Evolutionary conservation across 495 filamentous ascomycete species (phyloP), one percentile per base, ranked within the genome.

Genomic region (Astrothelium subdiscretum): DNA sequence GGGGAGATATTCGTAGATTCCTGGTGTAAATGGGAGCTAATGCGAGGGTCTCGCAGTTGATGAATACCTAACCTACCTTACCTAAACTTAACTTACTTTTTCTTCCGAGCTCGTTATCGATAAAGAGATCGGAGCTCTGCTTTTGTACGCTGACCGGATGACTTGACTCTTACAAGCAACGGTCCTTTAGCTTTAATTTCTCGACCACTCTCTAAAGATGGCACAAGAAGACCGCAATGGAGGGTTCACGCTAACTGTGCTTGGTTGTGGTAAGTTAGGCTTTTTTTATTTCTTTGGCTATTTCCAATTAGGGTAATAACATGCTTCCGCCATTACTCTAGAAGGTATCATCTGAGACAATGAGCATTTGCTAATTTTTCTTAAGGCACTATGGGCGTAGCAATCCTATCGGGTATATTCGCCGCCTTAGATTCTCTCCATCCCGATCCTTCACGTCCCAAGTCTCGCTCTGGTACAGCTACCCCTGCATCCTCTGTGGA

Each of bases 321-420:
- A n/a, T n/a, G n/a, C n/a, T n/a, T n/a, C n/a, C n/a, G n/a, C n/a
- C n/a, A n/a, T n/a, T n/a, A n/a, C n/a, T n/a, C n/a, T n/a, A n/a
- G n/a, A n/a, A n/a, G n/a, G n/a, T n/a, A n/a, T n/a, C n/a, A n/a
- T n/a, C n/a, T n/a, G n/a, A n/a, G n/a, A n/a, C n/a, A n/a, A 38
- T 6, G 8, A 15, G 35, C 35, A 38, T 38, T 38, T 6, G 8
- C 42, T 60, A 31, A 6, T 38, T 32, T 29, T 29, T 40, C 43
- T 15, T 31, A 29, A 77, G 89, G 90, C 59, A 92, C 88, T 24
- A 85, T 95, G 81, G 90, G 90, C 54, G 87, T 89, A 51, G 87
- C 90, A 38, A 91, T 95, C 66, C 81, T 94, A 57, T 88, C 85
- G 5, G 90, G 90, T 54, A 89, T 95, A 66, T 83, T 92, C 58